These are phyloP conservation scores for Venturia aucupariae DNA, from an alignment of 2,329 filamentous ascomycete species.

Conservation along the genomic window DNA sequence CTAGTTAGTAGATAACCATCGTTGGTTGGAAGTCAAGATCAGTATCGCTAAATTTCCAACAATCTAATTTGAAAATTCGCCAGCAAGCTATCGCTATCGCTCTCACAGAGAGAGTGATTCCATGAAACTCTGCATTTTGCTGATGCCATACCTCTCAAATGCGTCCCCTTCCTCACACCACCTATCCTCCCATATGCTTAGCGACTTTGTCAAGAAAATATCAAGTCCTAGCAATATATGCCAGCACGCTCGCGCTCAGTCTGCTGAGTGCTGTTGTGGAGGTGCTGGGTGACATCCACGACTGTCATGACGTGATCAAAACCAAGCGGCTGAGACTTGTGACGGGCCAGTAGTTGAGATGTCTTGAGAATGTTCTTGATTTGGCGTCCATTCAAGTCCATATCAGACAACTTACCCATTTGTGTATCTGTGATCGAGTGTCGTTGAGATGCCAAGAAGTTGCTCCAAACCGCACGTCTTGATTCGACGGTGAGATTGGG, in stretches of 20 bases:
- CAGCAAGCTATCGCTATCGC: too few species aligned
- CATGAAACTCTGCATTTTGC: too few species aligned
- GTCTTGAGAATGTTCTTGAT: conserved; percentile 21
- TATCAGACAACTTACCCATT: conserved; percentile 15
- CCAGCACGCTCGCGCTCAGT: conserved; percentile 16
- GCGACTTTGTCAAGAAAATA: too few species aligned
- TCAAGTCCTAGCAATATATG: conserved; percentile 18
- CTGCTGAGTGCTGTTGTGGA: conserved; percentile 29
- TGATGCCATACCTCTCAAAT: too few species aligned
- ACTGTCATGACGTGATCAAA: conserved; percentile 17
- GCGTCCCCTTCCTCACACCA: too few species aligned
- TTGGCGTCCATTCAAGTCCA: conserved; percentile 18
- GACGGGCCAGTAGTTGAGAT: conserved; percentile 18
- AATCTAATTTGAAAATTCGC: too few species aligned
- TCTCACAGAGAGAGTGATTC: too few species aligned
- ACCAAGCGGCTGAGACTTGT: conserved; percentile 15
- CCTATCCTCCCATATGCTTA: too few species aligned
- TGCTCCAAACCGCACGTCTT: conserved; percentile 17
- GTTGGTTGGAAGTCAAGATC: too few species aligned
- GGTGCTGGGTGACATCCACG: conserved; percentile 28
- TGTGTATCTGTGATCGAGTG: conserved; percentile 13
- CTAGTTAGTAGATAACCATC: too few species aligned
- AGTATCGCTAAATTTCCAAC: too few species aligned
- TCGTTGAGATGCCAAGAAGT: conserved; percentile 13
- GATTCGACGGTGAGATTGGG: conserved; percentile 17